Percentiles rank a stretch among this genome's conserved stretches.
These are phyloP conservation scores for Trypanosoma lewisi DNA, from an alignment of 208 protist species.

Conservation along the genomic window DNA sequence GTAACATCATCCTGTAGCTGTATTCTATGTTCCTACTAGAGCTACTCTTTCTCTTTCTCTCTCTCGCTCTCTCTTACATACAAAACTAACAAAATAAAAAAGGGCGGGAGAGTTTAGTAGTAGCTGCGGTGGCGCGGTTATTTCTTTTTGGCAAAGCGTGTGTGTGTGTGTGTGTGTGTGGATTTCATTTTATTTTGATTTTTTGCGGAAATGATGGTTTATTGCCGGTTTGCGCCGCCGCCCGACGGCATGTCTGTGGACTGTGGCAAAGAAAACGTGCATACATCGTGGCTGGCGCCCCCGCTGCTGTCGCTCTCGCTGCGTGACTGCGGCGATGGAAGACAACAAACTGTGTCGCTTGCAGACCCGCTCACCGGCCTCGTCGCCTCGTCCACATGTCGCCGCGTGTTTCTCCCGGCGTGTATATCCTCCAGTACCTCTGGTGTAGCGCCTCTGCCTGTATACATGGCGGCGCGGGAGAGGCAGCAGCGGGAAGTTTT, in stretches of 20 bases:
- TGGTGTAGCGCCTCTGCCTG: background rate
- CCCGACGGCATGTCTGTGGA: background rate
- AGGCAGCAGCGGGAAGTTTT: slow-evolving; percentile 16
- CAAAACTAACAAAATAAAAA: background rate
- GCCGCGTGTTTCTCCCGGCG: slow-evolving; percentile 9
- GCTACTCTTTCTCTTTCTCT: background rate
- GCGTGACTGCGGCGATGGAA: background rate
- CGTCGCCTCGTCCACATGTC: slow-evolving; percentile 14
- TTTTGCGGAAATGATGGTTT: slow-evolving; percentile 45
- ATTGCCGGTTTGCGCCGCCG: slow-evolving; percentile 52
- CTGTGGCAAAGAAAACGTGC: background rate
- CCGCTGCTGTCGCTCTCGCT: slow-evolving; percentile 26
- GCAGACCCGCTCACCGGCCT: slow-evolving; percentile 10
- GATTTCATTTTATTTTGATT: no score
- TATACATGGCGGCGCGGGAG: background rate
- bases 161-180: no score
- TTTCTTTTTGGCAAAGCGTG: background rate
- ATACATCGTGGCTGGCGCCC: slow-evolving; percentile 3
- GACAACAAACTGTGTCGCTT: slow-evolving; percentile 6
- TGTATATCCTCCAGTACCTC: background rate
- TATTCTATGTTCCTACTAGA: no score
- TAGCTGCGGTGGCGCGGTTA: background rate
- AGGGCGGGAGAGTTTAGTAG: no score
- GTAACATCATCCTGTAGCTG: no score
- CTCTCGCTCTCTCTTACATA: background rate